phyloP scores from a whole-genome alignment of 1,284 basidiomycete genomes.

The Flammula alnicola region DNA sequence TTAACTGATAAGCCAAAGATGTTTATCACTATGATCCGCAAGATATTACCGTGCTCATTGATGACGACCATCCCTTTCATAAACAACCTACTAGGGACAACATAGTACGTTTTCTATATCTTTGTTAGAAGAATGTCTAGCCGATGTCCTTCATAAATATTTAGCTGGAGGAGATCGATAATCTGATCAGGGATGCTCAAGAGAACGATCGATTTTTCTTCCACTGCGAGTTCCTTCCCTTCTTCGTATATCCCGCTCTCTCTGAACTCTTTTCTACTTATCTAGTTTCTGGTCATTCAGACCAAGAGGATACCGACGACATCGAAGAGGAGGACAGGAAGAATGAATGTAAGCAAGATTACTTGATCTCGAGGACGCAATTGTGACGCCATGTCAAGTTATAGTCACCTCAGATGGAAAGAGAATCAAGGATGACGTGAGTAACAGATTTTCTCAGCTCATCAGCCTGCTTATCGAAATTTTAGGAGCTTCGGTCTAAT shows the following conservation, averaged over 20 bases:
- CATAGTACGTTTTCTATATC: constrained; percentile 8
- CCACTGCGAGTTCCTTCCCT: constrained; percentile 4
- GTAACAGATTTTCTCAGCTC: neutral
- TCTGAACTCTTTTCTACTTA: neutral
- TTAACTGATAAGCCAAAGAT: neutral
- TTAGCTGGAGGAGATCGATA: constrained; percentile 9
- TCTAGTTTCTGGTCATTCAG: constrained; percentile 12
- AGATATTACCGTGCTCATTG: constrained; percentile 13
- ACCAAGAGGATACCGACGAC: constrained; percentile 14
- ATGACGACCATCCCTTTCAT: constrained; percentile 7
- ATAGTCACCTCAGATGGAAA: constrained; percentile 13
- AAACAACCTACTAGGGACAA: constrained; percentile 13
- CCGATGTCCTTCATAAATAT: neutral
- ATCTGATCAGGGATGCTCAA: constrained; percentile 6
- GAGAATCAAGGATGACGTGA: constrained; percentile 14
- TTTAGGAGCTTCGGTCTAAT: constrained; percentile 11
- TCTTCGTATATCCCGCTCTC: neutral
- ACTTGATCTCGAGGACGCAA: no score
- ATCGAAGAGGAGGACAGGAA: constrained; percentile 13
- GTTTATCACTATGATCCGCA: constrained; percentile 10
- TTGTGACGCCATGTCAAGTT: no score
- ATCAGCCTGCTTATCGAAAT: neutral
- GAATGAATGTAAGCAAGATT: constrained; percentile 8
- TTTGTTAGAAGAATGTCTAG: no score
- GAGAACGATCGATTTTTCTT: constrained; percentile 16